Percentiles rank a stretch among this genome's conserved stretches.
Conservation (phyloP, 2,329 filamentous ascomycete genomes). For the Chaetothyriales sp. region DNA sequence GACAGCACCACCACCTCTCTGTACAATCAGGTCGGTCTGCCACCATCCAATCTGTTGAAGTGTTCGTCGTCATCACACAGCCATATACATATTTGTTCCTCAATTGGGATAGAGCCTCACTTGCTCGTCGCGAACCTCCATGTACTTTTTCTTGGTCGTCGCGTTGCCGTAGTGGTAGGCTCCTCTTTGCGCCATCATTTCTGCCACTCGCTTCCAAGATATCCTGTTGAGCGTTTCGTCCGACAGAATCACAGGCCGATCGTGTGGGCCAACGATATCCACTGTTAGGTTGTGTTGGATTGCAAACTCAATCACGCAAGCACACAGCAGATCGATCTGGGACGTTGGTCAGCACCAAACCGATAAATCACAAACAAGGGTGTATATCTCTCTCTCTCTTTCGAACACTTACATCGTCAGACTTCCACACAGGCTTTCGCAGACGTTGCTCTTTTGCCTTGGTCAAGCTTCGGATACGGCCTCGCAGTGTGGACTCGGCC, state of each 20-base stretch:
- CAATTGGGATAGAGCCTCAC: neutral
- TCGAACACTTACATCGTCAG: slow-evolving; percentile 30
- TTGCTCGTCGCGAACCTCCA: slow-evolving; percentile 24
- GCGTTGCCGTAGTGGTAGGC: slow-evolving; percentile 46
- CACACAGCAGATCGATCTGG: neutral
- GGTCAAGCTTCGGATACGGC: slow-evolving; percentile 32
- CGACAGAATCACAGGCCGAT: neutral
- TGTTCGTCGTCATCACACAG: neutral
- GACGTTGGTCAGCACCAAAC: neutral
- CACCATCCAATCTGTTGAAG: neutral
- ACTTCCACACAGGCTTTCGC: slow-evolving; percentile 30
- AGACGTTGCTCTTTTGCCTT: slow-evolving; percentile 31
- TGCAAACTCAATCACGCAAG: neutral
- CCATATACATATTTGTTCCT: neutral
- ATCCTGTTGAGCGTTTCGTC: slow-evolving; percentile 27
- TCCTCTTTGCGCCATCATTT: slow-evolving; percentile 39
- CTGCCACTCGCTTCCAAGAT: slow-evolving; percentile 44
- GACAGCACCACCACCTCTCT: neutral
- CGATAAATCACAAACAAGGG: neutral
- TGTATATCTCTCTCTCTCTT: neutral
- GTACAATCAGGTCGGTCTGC: neutral
- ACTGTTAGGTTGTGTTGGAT: neutral
- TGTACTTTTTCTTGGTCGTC: slow-evolving; percentile 49
- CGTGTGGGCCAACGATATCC: neutral
- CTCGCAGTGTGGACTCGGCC: slow-evolving; percentile 34